Evolutionary conservation across 257 asterid species (phyloP).

Genomic region (Nicotiana knightiana): DNA sequence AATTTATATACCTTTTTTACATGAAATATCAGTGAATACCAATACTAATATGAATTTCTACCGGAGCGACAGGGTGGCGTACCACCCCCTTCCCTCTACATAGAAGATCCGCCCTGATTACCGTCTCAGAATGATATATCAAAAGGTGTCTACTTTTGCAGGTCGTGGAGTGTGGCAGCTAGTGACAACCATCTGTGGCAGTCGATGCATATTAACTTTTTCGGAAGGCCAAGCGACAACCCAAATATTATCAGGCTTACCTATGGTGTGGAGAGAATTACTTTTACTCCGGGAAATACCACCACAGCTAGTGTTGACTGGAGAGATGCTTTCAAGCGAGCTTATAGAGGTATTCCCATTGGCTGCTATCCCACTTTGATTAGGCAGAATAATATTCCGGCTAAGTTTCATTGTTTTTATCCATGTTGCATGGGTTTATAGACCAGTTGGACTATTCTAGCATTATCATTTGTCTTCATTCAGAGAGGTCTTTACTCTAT

Average conservation of each 20-base stretch:
- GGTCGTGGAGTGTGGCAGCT: constrained; percentile 73
- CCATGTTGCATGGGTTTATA: background rate
- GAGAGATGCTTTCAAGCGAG: constrained; percentile 42
- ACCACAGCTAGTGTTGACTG: constrained; percentile 25
- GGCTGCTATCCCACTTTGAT: background rate
- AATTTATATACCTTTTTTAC: too few relatives aligned
- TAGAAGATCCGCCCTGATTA: too few relatives aligned
- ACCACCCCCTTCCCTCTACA: too few relatives aligned
- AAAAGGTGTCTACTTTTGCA: constrained; percentile 16
- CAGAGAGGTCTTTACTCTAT: background rate
- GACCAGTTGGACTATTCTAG: background rate
- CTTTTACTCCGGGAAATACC: background rate
- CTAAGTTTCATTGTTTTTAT: background rate
- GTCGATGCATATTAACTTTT: constrained; percentile 34
- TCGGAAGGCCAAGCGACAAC: constrained; percentile 19
- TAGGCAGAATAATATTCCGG: background rate
- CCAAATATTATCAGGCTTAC: constrained; percentile 6
- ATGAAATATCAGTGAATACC: too few relatives aligned
- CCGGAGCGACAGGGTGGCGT: too few relatives aligned
- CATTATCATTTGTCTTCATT: background rate
- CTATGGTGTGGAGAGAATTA: background rate
- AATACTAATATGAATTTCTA: too few relatives aligned
- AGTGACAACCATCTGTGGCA: constrained; percentile 67
- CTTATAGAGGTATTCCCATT: constrained; percentile 37
- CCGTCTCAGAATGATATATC: constrained; percentile 3